phyloP scores from a whole-genome alignment of 805 yeast genomes.

The Metschnikowia sp. region DNA sequence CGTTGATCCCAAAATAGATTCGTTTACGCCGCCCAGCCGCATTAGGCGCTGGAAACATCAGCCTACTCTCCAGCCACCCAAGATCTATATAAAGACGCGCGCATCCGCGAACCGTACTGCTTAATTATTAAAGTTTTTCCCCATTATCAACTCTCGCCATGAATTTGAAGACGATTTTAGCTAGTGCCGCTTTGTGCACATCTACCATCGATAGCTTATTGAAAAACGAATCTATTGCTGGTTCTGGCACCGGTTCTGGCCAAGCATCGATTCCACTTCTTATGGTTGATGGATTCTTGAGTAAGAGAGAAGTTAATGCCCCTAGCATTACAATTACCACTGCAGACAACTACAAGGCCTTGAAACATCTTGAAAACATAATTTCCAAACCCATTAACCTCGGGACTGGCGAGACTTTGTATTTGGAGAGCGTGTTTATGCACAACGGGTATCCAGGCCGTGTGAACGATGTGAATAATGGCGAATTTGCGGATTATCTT shows the following conservation, averaged over 20 bases:
- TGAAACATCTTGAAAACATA: not conserved
- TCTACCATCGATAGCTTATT: not conserved
- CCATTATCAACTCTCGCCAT: no score
- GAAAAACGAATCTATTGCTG: not conserved
- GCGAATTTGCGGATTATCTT: not conserved
- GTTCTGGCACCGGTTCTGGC: not conserved
- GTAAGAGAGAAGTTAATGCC: not conserved
- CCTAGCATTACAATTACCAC: not conserved
- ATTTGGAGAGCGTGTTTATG: not conserved
- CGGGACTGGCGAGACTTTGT: not conserved
- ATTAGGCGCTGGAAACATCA: no score
- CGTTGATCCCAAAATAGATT: no score
- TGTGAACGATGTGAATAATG: not conserved
- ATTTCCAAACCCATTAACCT: not conserved
- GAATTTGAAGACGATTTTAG: no score
- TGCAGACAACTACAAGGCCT: not conserved
- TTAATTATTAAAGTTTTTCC: no score
- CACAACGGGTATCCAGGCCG: not conserved
- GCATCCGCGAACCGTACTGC: no score
- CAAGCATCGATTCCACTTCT: not conserved
- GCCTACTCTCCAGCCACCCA: no score
- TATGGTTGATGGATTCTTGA: not conserved
- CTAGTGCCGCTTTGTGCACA: no score
- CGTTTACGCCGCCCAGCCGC: no score
- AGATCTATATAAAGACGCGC: no score